Evolutionary conservation across 1,284 basidiomycete genomes (phyloP).

Genomic region (Athelia sp.): DNA sequence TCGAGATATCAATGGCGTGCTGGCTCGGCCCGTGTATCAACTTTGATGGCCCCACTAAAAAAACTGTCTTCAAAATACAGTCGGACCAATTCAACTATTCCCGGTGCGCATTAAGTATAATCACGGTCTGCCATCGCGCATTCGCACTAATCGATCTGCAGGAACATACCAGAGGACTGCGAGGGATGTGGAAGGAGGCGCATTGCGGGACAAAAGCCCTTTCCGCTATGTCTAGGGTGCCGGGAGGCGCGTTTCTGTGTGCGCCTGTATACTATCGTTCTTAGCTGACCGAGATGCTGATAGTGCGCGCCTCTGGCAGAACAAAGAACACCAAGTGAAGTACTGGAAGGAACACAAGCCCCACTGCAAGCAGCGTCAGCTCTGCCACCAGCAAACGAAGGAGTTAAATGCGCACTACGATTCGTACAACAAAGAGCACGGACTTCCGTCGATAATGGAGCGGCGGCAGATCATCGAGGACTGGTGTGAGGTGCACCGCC

Average conservation of each 20-base stretch:
- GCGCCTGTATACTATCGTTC: background rate
- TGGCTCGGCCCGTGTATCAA: too few species aligned
- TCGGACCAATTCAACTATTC: conserved; percentile 1
- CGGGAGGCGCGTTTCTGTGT: conserved; percentile 4
- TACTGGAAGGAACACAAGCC: conserved; percentile 3
- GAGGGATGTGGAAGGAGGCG: background rate
- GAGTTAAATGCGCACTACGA: background rate
- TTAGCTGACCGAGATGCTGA: background rate
- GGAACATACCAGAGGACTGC: background rate
- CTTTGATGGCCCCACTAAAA: background rate
- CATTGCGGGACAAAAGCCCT: conserved; percentile 24
- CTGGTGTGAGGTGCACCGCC: conserved; percentile 5
- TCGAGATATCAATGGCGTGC: too few species aligned
- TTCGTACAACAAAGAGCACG: background rate
- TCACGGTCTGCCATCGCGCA: too few species aligned
- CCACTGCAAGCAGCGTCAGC: conserved; percentile 3
- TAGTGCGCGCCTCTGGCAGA: background rate
- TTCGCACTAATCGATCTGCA: too few species aligned
- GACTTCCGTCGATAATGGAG: conserved; percentile 1
- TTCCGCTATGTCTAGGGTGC: conserved; percentile 3
- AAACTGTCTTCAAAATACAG: background rate
- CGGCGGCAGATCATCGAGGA: conserved; percentile 4
- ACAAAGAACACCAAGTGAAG: conserved; percentile 3
- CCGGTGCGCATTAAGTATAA: too few species aligned
- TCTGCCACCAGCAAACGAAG: background rate